Conservation (phyloP, 78 protist species). For the Diacronema lutheri region DNA sequence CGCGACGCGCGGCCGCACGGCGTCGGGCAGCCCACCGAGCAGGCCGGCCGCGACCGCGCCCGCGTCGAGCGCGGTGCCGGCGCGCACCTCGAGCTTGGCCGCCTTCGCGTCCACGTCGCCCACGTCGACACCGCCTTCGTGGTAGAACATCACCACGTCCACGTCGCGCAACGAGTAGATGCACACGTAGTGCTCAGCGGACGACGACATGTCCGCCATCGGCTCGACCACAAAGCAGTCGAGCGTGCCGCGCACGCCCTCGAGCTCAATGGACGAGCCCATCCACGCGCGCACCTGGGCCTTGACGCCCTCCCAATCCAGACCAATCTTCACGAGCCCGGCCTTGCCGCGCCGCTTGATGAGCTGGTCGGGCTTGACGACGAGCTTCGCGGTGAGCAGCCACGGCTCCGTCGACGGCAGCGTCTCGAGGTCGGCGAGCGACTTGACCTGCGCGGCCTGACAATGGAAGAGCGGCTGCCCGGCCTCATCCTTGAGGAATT, state of each 20-base stretch:
- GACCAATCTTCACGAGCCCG: conserved; percentile 67
- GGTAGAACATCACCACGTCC: conserved; percentile 55
- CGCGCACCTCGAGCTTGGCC: neutral
- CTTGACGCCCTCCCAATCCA: conserved; percentile 57
- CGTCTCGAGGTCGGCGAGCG: conserved; percentile 3
- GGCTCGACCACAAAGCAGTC: conserved; percentile 76
- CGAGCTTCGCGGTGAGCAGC: conserved; percentile 51
- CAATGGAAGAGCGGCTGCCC: neutral
- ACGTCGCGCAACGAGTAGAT: conserved; percentile 69
- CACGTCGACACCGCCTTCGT: conserved; percentile 82
- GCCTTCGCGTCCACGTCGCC: conserved; percentile 50
- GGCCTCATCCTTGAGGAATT: neutral
- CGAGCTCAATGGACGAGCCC: conserved; percentile 39
- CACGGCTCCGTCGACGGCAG: conserved; percentile 39
- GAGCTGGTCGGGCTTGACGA: conserved; percentile 84
- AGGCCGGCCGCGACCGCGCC: neutral
- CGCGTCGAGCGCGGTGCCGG: neutral
- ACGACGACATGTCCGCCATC: conserved; percentile 66
- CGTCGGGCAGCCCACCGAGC: neutral
- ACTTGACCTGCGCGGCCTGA: neutral
- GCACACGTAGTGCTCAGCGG: conserved; percentile 72
- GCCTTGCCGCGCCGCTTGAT: conserved; percentile 77
- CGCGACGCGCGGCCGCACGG: neutral
- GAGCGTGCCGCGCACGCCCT: conserved; percentile 54
- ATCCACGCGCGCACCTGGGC: conserved; percentile 55